Evolutionary conservation across 2,329 filamentous ascomycete genomes (phyloP).

Genomic region (Colletotrichum australisinense): DNA sequence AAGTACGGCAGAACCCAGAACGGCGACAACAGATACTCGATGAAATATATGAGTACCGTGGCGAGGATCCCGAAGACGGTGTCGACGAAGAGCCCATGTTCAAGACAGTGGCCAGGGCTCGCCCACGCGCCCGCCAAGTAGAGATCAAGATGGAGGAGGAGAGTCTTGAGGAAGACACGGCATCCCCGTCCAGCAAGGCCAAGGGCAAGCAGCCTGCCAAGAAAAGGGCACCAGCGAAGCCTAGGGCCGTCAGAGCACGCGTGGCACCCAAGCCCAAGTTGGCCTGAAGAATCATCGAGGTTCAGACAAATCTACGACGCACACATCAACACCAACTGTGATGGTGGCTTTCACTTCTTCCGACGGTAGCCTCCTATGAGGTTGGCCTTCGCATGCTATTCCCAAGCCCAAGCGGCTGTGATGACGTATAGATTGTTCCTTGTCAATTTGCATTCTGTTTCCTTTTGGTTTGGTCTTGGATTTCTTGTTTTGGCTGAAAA

Average conservation of each 20-base stretch:
- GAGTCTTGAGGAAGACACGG: not conserved
- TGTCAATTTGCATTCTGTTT: not conserved
- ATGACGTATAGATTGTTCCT: constrained; percentile 17
- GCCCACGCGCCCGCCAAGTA: not conserved
- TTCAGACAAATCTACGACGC: not conserved
- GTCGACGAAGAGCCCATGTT: constrained; percentile 23
- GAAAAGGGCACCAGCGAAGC: not conserved
- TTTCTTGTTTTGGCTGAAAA: not conserved
- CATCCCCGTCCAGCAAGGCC: not conserved
- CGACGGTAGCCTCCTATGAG: not conserved
- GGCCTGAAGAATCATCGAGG: not conserved
- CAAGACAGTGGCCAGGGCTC: not conserved
- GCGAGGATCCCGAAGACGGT: constrained; percentile 24
- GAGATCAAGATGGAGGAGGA: not conserved
- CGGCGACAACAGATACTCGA: constrained; percentile 34
- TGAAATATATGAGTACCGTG: constrained; percentile 36
- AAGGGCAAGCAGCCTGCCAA: not conserved
- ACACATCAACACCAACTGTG: not conserved
- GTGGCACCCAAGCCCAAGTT: not conserved
- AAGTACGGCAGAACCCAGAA: constrained; percentile 34
- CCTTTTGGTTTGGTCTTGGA: not conserved
- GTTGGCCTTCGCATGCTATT: not conserved
- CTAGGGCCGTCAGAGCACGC: not conserved
- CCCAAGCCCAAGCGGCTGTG: not conserved
- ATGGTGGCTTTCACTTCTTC: not conserved